Base-by-base conservation (phyloP, 306 rosid genomes). In the Cicer bijugum region DNA sequence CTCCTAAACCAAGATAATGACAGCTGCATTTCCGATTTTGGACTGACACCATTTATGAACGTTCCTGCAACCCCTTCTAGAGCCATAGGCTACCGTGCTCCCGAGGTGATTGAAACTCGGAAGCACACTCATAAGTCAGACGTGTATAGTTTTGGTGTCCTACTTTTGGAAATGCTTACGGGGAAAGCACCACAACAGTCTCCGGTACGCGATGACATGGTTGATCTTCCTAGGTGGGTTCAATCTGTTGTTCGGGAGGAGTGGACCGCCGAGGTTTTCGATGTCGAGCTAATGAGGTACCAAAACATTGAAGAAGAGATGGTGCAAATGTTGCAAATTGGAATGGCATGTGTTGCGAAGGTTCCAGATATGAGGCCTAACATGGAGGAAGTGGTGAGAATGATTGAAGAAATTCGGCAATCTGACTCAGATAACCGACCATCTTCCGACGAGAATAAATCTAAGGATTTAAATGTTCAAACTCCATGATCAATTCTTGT, bases 311-410 rank as follows among this genome's bases (percentile, higher is more conserved):
- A 93, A 84, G 98, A 92, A 69, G 98, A 93, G 78, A 90, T 93
- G 98, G 97, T 93, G 77, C 98, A 93, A 77, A 89, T 93, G 98
- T 82, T 93, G 90, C 98, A 93, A 76, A 90, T 93, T 74, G 98
- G 85, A 64, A 93, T 93, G 98, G 86, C 97, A 0, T 93, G 98
- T 45, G 98, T 93, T n/a, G 89, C 88, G 1, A 93, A 82, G 89
- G 81, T 87, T 74, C 97, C 98, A 0, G 98, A 93, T 75, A 81
- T 82, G 91, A 80, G 98, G 42, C 98, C 98, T 40, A 85, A 28
- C 86, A 93, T 93, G 98, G 91, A 84, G 53, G 96, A 93, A 78
- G 93, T 90, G 3, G 98, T 89, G 67, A 88, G 97, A 80, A 87
- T 93, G 98, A 86, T 93, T 4, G 98, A 90, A 80, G 98, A 93